Evolutionary conservation across 1,284 basidiomycete species (phyloP).

Genomic region (Apiotrichum porosum): DNA sequence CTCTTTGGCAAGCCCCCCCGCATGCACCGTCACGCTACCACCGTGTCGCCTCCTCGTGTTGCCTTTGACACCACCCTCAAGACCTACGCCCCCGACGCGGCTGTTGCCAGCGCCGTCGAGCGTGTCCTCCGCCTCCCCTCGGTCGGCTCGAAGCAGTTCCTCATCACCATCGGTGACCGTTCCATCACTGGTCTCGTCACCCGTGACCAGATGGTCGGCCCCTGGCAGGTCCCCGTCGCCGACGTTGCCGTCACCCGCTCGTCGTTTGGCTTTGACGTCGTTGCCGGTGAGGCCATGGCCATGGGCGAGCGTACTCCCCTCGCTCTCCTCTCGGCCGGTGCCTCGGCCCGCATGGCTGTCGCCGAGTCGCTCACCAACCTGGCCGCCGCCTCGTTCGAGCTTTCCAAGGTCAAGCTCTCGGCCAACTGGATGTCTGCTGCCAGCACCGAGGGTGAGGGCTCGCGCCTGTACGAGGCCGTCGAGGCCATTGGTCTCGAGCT

Average conservation of each 20-base stretch:
- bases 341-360: constrained; percentile 93
- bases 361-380: constrained; percentile 93
- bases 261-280: constrained; percentile 84
- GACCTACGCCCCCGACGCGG: constrained; percentile 56
- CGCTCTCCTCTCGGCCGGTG: constrained; percentile 78
- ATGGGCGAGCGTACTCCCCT: constrained; percentile 95
- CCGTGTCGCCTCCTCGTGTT: constrained; percentile 53
- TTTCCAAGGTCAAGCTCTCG: constrained; percentile 81
- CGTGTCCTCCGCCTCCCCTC: constrained; percentile 86
- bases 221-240: constrained; percentile 96
- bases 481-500: constrained; percentile 88
- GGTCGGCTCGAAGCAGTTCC: constrained; percentile 92
- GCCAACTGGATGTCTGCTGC: constrained; percentile 99
- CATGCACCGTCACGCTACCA: constrained; percentile 73
- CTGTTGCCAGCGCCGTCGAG: constrained; percentile 60
- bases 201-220: constrained; percentile 98
- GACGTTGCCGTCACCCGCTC: constrained; percentile 94
- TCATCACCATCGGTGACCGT: constrained; percentile 97
- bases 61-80: constrained; percentile 70
- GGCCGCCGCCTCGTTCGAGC: constrained; percentile 69
- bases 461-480: constrained; percentile 86
- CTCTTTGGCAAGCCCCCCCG: constrained; percentile 95
- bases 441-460: constrained; percentile 83
- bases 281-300: constrained; percentile 91
- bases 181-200: constrained; percentile 90